Conservation (phyloP, 2,329 filamentous ascomycete genomes). For the Didymella arachidicola region DNA sequence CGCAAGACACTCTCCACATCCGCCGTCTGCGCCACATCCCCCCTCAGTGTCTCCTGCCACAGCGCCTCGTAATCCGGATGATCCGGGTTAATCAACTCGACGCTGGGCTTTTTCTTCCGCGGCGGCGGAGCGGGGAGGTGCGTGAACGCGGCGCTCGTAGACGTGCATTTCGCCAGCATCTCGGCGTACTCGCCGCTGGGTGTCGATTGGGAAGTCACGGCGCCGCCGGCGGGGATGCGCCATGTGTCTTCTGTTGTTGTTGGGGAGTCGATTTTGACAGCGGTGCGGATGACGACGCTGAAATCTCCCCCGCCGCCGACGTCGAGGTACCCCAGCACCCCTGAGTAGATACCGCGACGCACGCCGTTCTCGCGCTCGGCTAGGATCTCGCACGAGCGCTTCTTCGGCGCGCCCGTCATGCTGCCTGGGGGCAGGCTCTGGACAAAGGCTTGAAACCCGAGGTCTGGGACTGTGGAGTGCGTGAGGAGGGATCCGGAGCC, state of each 20-base stretch:
- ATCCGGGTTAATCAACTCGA: conserved; percentile 27
- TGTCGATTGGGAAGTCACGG: conserved; percentile 84
- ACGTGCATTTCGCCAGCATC: conserved; percentile 67
- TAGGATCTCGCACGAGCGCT: conserved; percentile 86
- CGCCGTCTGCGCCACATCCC: conserved; percentile 1
- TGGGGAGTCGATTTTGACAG: conserved; percentile 62
- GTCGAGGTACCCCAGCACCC: conserved; percentile 89
- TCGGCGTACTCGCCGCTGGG: conserved; percentile 85
- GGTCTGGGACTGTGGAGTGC: conserved; percentile 40
- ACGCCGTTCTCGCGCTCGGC: conserved; percentile 68
- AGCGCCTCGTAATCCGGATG: conserved; percentile 32
- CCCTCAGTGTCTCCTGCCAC: conserved; percentile 28
- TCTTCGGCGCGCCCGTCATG: conserved; percentile 97
- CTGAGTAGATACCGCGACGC: conserved; percentile 81
- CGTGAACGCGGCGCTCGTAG: conserved; percentile 43
- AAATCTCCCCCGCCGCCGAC: conserved; percentile 86
- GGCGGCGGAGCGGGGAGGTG: conserved; percentile 25
- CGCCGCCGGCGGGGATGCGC: conserved; percentile 88
- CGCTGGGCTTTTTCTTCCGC: conserved; percentile 23
- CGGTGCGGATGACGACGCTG: conserved; percentile 86
- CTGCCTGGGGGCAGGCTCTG: conserved; percentile 85
- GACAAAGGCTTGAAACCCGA: conserved; percentile 78
- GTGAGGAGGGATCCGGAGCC: conserved; percentile 25
- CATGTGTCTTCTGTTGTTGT: conserved; percentile 64
- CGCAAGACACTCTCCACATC: conserved; percentile 14